Base-by-base conservation (phyloP, 345 rosid species). In the Hypericum perforatum region DNA sequence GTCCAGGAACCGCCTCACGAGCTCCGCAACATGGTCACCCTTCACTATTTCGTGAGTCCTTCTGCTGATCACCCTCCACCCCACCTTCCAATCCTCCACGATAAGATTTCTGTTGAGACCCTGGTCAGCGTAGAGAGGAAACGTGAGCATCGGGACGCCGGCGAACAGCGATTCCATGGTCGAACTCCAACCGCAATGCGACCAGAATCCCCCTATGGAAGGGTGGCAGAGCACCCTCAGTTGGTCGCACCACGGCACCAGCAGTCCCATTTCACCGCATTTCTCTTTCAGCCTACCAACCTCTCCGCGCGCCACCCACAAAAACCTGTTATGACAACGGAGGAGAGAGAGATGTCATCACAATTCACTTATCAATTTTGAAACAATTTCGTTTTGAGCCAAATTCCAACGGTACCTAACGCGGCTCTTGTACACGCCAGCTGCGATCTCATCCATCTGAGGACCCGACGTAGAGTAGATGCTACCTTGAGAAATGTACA, bases 181-280 rank as follows among this genome's bases (percentile, higher is more conserved):
- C 42, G 55, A 59, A 39, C 50, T 59, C 63, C 63, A 60, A 5
- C 63, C 57, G 48, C 57, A 51, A 32, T 49, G 56, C 2, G 63
- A 39, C 63, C 47, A 60, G 11, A 60, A 60, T 37, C 56, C 63
- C 15, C 56, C 63, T 3, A 59, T 39, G 5, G 63, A 49, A 49
- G 48, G 16, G 49, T 59, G 63, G 49, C 48, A 12, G 11, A 59
- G 11, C 47, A 59, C 63, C 9, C 37, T 59, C 45, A 59, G 39
- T 29, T 49, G 63, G 43, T 59, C 63, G 22, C 63, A 59, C 63
- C 63, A 59, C n/a, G 55, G 22, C 48, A 49, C 63, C 13, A 59
- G 5, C 45, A 59, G n/a, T 42, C 63, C 63, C 15, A 11, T 59
- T 8, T 41, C 48, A 41, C 54, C 43, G 50, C 55, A 49, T 7